Evolutionary conservation across 208 protist genomes (phyloP).

Genomic region (Trypanosoma boissoni): DNA sequence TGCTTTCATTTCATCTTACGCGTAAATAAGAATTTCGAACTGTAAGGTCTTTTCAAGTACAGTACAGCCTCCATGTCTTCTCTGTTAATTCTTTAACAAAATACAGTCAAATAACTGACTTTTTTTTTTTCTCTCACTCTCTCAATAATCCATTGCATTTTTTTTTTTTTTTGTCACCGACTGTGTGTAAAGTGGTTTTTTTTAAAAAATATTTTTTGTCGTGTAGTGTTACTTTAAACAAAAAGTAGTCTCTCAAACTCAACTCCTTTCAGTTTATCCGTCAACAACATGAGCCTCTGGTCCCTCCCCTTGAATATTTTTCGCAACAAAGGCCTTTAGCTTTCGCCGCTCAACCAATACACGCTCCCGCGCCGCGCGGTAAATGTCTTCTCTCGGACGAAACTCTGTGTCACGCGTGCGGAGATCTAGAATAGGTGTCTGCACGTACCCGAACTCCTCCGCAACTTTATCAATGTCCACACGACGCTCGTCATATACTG

Average conservation of each 20-base stretch:
- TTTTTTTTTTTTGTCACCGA: not conserved
- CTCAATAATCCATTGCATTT: not conserved
- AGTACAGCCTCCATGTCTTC: too few relatives aligned
- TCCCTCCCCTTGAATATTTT: conserved; percentile 42
- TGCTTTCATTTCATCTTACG: too few relatives aligned
- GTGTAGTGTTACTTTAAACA: too few relatives aligned
- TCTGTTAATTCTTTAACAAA: too few relatives aligned
- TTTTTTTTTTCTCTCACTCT: not conserved
- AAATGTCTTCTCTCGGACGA: conserved; percentile 72
- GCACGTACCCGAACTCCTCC: conserved; percentile 71
- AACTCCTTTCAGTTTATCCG: not conserved
- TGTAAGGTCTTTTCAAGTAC: too few relatives aligned
- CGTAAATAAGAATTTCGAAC: too few relatives aligned
- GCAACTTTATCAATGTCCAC: conserved; percentile 50
- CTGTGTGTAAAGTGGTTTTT: too few relatives aligned
- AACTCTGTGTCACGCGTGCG: conserved; percentile 67
- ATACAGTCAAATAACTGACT: too few relatives aligned
- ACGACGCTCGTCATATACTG: conserved; percentile 54
- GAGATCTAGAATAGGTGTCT: conserved; percentile 67
- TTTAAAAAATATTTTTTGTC: too few relatives aligned
- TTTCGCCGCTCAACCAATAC: conserved; percentile 26
- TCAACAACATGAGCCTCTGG: conserved; percentile 42
- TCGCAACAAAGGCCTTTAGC: conserved; percentile 35
- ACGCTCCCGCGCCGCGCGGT: conserved; percentile 46
- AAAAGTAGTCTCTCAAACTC: too few relatives aligned